These are phyloP conservation scores for Croton setiger DNA, from an alignment of 441 rosid genomes.

Conservation along the genomic window DNA sequence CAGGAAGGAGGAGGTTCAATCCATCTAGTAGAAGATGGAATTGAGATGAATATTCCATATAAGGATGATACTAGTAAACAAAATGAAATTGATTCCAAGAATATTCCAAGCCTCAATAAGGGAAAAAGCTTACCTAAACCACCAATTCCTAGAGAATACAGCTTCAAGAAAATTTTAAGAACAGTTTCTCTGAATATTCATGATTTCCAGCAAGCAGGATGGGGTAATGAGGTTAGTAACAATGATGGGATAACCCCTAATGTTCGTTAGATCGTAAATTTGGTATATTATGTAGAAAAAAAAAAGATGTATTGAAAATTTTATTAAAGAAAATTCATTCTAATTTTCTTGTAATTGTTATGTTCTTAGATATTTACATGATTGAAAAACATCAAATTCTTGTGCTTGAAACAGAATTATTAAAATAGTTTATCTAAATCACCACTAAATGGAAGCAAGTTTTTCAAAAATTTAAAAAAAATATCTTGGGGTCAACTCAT, in stretches of 20 bases:
- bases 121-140: constrained; percentile 5
- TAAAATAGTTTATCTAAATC: no score
- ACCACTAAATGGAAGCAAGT: no score
- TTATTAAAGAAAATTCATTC: no score
- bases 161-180: constrained; percentile 4
- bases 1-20: background rate
- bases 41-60: background rate
- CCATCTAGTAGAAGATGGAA: background rate
- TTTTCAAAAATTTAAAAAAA: no score
- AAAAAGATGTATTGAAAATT: no score
- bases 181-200: constrained; percentile 6
- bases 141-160: background rate
- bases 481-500: no score
- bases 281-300: no score
- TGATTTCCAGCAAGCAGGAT: constrained; percentile 9
- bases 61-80: background rate
- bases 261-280: background rate
- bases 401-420: no score
- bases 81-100: background rate
- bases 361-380: no score
- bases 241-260: background rate
- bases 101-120: background rate
- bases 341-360: no score
- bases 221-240: background rate
- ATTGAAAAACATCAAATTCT: no score